Percentiles rank a stretch among this genome's conserved stretches.
These are phyloP conservation scores for Inonotus obliquus DNA, from an alignment of 1,284 basidiomycete genomes.

Conservation along the genomic window DNA sequence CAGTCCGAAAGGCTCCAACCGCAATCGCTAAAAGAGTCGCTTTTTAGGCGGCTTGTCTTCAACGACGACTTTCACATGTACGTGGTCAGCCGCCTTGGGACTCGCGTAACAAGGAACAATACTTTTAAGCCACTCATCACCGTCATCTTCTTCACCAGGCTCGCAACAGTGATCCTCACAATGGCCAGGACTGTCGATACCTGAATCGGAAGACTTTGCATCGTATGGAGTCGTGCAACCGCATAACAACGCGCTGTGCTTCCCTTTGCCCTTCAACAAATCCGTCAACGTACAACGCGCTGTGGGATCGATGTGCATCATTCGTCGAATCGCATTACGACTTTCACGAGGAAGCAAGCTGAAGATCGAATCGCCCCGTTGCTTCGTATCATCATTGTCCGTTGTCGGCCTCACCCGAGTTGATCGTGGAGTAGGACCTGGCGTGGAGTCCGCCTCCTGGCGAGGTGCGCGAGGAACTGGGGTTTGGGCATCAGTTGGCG, in stretches of 20 bases:
- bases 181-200: constrained; percentile 32
- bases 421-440: background rate
- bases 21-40: constrained; percentile 54
- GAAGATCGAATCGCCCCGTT: constrained; percentile 92
- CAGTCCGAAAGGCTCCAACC: background rate
- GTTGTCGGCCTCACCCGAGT: constrained; percentile 42
- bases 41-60: constrained; percentile 71
- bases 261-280: constrained; percentile 77
- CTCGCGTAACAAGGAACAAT: constrained; percentile 66
- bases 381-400: constrained; percentile 70
- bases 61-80: constrained; percentile 63
- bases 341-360: constrained; percentile 93
- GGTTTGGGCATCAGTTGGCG: background rate
- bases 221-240: constrained; percentile 49
- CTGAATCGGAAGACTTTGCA: constrained; percentile 16
- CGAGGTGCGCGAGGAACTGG: constrained; percentile 5
- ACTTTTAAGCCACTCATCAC: constrained; percentile 73
- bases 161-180: constrained; percentile 62
- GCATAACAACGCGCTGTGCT: constrained; percentile 73
- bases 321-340: constrained; percentile 82
- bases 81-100: constrained; percentile 42
- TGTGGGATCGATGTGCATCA: constrained; percentile 89
- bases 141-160: constrained; percentile 64
- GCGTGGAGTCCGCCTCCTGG: constrained; percentile 5
- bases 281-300: constrained; percentile 94